Evolutionary conservation across 805 yeast species (phyloP).

Genomic region (Wickerhamiella vanderwaltii): DNA sequence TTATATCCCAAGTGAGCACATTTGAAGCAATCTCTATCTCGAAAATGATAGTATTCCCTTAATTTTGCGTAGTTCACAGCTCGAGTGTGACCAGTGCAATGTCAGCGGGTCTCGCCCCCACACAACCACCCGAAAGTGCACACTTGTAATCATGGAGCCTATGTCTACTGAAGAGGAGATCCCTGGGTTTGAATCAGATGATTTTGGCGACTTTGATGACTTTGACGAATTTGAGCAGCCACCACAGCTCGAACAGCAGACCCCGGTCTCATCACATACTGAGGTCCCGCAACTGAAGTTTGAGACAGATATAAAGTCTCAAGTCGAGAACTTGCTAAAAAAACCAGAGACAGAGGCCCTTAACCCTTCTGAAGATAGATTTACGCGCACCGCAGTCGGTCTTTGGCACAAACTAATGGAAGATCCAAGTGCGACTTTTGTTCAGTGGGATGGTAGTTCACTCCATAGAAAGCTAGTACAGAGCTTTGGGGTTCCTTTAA

Average conservation of each 20-base stretch:
- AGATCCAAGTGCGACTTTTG: slow-evolving; percentile 40
- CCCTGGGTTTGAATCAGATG: slow-evolving; percentile 16
- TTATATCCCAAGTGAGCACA: too few species aligned
- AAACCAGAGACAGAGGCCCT: background rate
- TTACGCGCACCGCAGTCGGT: slow-evolving; percentile 19
- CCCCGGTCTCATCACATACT: background rate
- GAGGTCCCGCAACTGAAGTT: background rate
- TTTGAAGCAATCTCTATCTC: too few species aligned
- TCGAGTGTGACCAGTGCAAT: too few species aligned
- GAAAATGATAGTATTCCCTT: too few species aligned
- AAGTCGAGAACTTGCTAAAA: slow-evolving; percentile 1
- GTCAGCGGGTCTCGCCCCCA: too few species aligned
- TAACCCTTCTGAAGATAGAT: slow-evolving; percentile 1
- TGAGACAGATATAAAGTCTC: slow-evolving; percentile 6
- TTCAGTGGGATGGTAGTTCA: slow-evolving; percentile 59
- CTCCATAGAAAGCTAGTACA: slow-evolving; percentile 52
- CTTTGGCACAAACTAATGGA: slow-evolving; percentile 39
- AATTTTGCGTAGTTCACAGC: too few species aligned
- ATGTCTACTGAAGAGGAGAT: too few species aligned
- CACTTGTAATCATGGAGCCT: too few species aligned
- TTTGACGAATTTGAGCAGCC: slow-evolving; percentile 25
- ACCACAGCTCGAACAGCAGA: background rate
- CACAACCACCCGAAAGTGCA: too few species aligned
- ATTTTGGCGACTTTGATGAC: slow-evolving; percentile 27
- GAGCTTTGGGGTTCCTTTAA: slow-evolving; percentile 61